phyloP scores from a whole-genome alignment of 2,329 filamentous ascomycete genomes.

The Curvularia lunata region DNA sequence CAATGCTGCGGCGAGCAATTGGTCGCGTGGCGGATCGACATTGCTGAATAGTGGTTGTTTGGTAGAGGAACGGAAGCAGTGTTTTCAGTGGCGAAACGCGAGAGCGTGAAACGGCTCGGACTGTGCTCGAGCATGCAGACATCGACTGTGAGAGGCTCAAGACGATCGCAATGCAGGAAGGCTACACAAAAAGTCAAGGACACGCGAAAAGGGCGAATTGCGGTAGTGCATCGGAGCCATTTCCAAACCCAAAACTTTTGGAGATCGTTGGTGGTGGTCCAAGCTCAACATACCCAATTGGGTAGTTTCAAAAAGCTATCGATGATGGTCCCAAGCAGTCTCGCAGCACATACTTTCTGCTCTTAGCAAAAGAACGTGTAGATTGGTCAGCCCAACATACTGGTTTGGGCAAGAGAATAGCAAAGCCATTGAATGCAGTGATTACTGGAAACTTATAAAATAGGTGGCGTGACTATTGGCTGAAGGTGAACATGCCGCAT shows the following conservation, averaged over 20 bases:
- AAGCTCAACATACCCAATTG: slow-evolving; percentile 11
- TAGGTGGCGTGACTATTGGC: slow-evolving; percentile 4
- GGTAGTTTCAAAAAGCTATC: not conserved
- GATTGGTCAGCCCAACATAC: not conserved
- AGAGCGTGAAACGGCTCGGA: slow-evolving; percentile 44
- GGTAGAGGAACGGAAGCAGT: slow-evolving; percentile 72
- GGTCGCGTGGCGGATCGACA: slow-evolving; percentile 30
- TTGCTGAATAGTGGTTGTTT: slow-evolving; percentile 67
- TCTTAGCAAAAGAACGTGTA: not conserved
- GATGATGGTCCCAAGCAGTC: not conserved
- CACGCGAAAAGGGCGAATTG: not conserved
- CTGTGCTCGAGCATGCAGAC: slow-evolving; percentile 40
- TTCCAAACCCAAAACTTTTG: slow-evolving; percentile 13
- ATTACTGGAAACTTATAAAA: slow-evolving; percentile 5
- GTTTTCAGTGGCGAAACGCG: slow-evolving; percentile 47
- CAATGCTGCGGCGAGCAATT: slow-evolving; percentile 30
- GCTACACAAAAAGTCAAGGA: not conserved
- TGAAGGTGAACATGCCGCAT: not conserved
- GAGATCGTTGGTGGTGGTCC: slow-evolving; percentile 8
- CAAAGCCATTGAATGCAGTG: not conserved
- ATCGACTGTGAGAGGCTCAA: slow-evolving; percentile 24
- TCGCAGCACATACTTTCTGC: not conserved
- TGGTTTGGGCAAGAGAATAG: not conserved
- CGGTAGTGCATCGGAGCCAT: not conserved
- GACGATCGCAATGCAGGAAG: not conserved